These are phyloP conservation scores for Kwoniella bestiolae DNA, from an alignment of 768 basidiomycete genomes.

Conservation along the genomic window DNA sequence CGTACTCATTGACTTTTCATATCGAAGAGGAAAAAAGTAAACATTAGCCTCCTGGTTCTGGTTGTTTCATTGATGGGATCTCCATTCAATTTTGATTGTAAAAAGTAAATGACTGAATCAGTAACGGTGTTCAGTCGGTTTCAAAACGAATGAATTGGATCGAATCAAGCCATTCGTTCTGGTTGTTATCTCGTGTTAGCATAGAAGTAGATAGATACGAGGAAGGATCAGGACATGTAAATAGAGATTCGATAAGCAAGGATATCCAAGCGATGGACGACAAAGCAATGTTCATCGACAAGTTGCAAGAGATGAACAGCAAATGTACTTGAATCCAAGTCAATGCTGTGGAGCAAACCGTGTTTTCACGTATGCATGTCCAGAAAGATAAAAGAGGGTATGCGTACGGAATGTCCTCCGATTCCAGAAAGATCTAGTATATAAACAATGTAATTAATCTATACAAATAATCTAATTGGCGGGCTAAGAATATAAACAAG, in stretches of 20 bases:
- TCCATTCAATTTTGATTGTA: constrained; percentile 9
- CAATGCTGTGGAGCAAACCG: background rate
- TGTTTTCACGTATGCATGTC: constrained; percentile 5
- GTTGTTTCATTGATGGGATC: constrained; percentile 8
- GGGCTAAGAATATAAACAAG: constrained; percentile 19
- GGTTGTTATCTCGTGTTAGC: no score
- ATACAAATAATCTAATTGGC: constrained; percentile 30
- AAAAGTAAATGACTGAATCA: constrained; percentile 3
- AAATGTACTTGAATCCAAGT: no score
- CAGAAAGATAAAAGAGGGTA: constrained; percentile 2
- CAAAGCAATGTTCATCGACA: no score
- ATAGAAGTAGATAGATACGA: no score
- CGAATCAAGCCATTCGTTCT: no score
- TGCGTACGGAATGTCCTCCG: constrained; percentile 12
- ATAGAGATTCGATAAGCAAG: no score
- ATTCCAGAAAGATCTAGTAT: background rate
- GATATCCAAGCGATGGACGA: background rate
- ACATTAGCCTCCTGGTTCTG: constrained; percentile 13
- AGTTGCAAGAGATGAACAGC: no score
- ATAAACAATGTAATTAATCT: constrained; percentile 1
- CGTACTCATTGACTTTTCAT: background rate
- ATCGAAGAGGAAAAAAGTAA: background rate
- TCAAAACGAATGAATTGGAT: background rate
- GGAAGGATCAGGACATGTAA: no score
- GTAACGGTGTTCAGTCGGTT: background rate